phyloP scores from a whole-genome alignment of 208 protist genomes.

The Leishmania guyanensis region DNA sequence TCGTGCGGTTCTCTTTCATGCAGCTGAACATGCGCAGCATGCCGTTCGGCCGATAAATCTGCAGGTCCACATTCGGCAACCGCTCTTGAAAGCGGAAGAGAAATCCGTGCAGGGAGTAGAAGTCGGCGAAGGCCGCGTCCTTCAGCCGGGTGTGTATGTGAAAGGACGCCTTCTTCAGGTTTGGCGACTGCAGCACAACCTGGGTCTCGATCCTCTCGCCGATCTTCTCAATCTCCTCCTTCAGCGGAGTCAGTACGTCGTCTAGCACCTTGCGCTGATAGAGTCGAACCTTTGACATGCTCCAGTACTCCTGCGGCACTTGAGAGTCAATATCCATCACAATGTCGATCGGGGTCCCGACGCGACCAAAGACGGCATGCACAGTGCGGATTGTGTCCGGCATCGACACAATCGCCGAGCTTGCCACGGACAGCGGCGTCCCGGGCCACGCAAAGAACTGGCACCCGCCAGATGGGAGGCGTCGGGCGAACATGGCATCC shows the following conservation, averaged over 20 bases:
- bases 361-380: conserved; percentile 82
- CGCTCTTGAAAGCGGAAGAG: conserved; percentile 70
- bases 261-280: conserved; percentile 82
- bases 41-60: conserved; percentile 84
- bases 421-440: conserved; percentile 66
- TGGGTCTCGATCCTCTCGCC: conserved; percentile 78
- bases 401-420: conserved; percentile 79
- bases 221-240: conserved; percentile 71
- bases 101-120: conserved; percentile 80
- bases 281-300: conserved; percentile 65
- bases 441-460: conserved; percentile 92
- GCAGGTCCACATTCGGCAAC: conserved; percentile 74
- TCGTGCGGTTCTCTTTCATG: conserved; percentile 92
- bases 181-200: conserved; percentile 88
- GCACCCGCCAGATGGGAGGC: conserved; percentile 76
- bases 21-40: conserved; percentile 90
- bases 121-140: conserved; percentile 87
- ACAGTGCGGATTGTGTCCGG: conserved; percentile 88
- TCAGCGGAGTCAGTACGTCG: conserved; percentile 55
- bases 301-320: conserved; percentile 87
- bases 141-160: conserved; percentile 87
- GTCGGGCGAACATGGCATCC: conserved; percentile 84
- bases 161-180: conserved; percentile 90
- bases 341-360: conserved; percentile 73
- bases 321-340: conserved; percentile 87